phyloP scores from a whole-genome alignment of 208 protist genomes.

The Cochliopodium minus region DNA sequence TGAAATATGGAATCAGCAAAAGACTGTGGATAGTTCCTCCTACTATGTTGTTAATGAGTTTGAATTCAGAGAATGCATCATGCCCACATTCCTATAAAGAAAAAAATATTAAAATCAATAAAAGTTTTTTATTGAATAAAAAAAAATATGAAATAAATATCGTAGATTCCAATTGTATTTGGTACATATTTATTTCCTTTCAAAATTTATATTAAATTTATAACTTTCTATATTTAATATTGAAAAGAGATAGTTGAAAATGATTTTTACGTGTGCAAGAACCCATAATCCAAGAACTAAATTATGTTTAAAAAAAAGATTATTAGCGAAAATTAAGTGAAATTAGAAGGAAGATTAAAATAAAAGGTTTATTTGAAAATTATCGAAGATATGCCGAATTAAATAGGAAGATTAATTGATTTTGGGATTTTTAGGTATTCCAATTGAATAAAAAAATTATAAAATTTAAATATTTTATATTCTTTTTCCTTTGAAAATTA shows the following conservation, averaged over 20 bases:
- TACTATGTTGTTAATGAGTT: background rate
- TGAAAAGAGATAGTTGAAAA: background rate
- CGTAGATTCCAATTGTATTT: background rate
- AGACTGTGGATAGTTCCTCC: background rate
- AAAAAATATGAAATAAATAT: background rate
- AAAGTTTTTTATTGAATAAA: background rate
- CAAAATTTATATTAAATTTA: background rate
- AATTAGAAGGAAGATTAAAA: too few relatives aligned
- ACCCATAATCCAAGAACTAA: too few relatives aligned
- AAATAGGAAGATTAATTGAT: too few relatives aligned
- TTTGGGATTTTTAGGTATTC: too few relatives aligned
- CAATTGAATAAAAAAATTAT: too few relatives aligned
- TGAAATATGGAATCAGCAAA: conserved; percentile 1
- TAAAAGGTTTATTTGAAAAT: too few relatives aligned
- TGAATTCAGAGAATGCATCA: background rate
- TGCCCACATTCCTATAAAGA: conserved; percentile 1
- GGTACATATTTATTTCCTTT: background rate
- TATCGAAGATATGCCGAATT: too few relatives aligned
- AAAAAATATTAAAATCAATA: background rate
- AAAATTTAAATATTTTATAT: too few relatives aligned
- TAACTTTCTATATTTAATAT: background rate
- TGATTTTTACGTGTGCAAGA: background rate
- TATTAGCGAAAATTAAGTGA: too few relatives aligned
- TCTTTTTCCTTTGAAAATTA: too few relatives aligned
- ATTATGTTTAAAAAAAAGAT: too few relatives aligned